These are phyloP conservation scores for Zygoascus ofunaensis DNA, from an alignment of 805 yeast species.

Conservation along the genomic window DNA sequence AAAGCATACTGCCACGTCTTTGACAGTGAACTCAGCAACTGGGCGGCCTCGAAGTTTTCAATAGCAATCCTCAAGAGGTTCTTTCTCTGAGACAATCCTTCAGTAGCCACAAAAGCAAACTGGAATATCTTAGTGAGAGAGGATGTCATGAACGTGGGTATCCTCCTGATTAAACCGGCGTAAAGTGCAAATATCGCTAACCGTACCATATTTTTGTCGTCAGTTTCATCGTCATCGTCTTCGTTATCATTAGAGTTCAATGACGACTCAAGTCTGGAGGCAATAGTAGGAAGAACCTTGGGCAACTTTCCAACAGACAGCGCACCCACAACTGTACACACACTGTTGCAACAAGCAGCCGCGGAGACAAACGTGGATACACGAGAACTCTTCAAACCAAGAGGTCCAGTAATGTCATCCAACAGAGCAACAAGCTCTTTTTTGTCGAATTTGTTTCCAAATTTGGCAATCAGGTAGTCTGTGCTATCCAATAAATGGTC, in stretches of 20 bases:
- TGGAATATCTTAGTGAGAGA: constrained; percentile 54
- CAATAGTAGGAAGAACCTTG: constrained; percentile 67
- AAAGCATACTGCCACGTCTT: constrained; percentile 46
- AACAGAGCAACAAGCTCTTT: constrained; percentile 39
- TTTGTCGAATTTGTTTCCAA: constrained; percentile 40
- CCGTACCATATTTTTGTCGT: constrained; percentile 40
- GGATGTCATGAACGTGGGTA: constrained; percentile 77
- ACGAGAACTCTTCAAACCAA: constrained; percentile 45
- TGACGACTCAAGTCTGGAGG: constrained; percentile 46
- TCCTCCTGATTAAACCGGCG: constrained; percentile 66
- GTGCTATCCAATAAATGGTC: constrained; percentile 66
- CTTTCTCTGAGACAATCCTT: constrained; percentile 45
- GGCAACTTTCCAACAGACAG: constrained; percentile 79
- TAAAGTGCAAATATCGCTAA: constrained; percentile 62
- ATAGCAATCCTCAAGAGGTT: constrained; percentile 46
- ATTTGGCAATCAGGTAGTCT: constrained; percentile 53
- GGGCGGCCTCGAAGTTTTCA: constrained; percentile 56
- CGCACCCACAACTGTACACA: constrained; percentile 72
- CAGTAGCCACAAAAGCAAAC: constrained; percentile 33
- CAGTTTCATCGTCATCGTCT: constrained; percentile 25
- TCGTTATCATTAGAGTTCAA: constrained; percentile 18
- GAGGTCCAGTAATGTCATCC: constrained; percentile 39
- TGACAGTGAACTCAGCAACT: constrained; percentile 52
- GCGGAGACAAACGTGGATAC: constrained; percentile 68
- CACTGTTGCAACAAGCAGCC: constrained; percentile 57